Evolutionary conservation across 495 filamentous ascomycete species (phyloP).

Genomic region (Penicillium robsamsonii): DNA sequence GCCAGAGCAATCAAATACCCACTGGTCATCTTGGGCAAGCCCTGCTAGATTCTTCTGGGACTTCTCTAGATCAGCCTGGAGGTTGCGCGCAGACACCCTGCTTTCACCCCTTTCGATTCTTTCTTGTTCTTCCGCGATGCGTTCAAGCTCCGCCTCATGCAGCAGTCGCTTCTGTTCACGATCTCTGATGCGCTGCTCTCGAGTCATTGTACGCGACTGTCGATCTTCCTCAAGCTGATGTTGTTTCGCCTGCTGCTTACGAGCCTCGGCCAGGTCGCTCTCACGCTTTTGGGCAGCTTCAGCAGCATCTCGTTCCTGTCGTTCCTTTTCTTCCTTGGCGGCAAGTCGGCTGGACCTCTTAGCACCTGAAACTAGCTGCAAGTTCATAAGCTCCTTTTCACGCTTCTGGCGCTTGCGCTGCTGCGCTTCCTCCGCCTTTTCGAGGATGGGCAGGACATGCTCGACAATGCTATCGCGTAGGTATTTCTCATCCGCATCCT

Average conservation of each 20-base stretch:
- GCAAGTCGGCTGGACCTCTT: constrained; percentile 90
- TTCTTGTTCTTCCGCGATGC: constrained; percentile 73
- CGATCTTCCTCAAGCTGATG: constrained; percentile 71
- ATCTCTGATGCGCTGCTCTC: constrained; percentile 80
- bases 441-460: constrained; percentile 78
- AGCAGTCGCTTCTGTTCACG: constrained; percentile 75
- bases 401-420: constrained; percentile 61
- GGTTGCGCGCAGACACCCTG: constrained; percentile 72
- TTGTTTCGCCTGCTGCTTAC: constrained; percentile 66
- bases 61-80: constrained; percentile 73
- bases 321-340: constrained; percentile 73
- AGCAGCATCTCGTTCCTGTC: constrained; percentile 63
- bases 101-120: constrained; percentile 60
- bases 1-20: constrained; percentile 88
- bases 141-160: constrained; percentile 79
- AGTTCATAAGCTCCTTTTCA: constrained; percentile 74
- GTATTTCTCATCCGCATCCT: constrained; percentile 77
- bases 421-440: constrained; percentile 74
- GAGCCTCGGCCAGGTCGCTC: constrained; percentile 61
- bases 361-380: constrained; percentile 84
- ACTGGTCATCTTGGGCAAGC: constrained; percentile 75
- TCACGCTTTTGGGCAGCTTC: constrained; percentile 72
- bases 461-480: constrained; percentile 65
- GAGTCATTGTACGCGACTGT: constrained; percentile 76
- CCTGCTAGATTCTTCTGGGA: constrained; percentile 69